A percentile compares a stretch with the other conserved stretches of the same genome.
Evolutionary conservation across 2,329 filamentous ascomycete genomes (phyloP).

Genomic region (Aspergillus sojae): DNA sequence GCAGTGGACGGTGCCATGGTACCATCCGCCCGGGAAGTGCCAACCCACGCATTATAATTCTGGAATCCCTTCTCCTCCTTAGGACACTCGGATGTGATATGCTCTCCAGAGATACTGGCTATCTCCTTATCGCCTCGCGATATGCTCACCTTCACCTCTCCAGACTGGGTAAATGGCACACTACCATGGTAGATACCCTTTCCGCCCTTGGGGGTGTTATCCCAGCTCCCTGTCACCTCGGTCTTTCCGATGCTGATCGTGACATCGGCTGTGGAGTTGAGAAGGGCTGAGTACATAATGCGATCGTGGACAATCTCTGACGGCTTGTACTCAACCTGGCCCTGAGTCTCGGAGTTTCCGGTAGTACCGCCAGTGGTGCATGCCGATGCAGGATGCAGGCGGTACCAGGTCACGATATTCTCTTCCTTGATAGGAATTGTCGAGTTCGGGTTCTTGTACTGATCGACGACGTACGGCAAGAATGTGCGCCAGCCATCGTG

Average conservation of each 20-base stretch:
- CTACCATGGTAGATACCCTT: slow-evolving; percentile 36
- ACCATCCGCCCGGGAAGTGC: neutral
- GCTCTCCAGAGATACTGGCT: slow-evolving; percentile 1
- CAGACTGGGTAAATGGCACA: slow-evolving; percentile 10
- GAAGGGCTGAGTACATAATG: slow-evolving; percentile 34
- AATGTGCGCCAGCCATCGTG: slow-evolving; percentile 34
- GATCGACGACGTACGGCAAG: slow-evolving; percentile 38
- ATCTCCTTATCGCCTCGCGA: slow-evolving; percentile 1
- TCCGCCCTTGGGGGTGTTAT: slow-evolving; percentile 27
- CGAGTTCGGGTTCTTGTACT: slow-evolving; percentile 32
- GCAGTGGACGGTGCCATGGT: neutral
- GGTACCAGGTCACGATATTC: slow-evolving; percentile 30
- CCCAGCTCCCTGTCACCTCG: slow-evolving; percentile 22
- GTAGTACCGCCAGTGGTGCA: slow-evolving; percentile 28
- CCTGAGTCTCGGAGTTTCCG: slow-evolving; percentile 30
- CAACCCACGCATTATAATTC: slow-evolving; percentile 3
- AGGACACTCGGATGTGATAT: slow-evolving; percentile 5
- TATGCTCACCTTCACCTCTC: slow-evolving; percentile 10
- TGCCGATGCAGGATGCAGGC: slow-evolving; percentile 13
- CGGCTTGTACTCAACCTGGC: slow-evolving; percentile 27
- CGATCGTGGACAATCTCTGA: slow-evolving; percentile 16
- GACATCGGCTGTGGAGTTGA: slow-evolving; percentile 31
- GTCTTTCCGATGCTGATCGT: slow-evolving; percentile 33
- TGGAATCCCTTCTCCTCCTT: neutral
- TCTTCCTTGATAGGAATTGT: slow-evolving; percentile 27